Percentiles rank a stretch among this genome's conserved stretches.
Conservation (phyloP, 106 monocot species). For the Hemerocallis citrina region DNA sequence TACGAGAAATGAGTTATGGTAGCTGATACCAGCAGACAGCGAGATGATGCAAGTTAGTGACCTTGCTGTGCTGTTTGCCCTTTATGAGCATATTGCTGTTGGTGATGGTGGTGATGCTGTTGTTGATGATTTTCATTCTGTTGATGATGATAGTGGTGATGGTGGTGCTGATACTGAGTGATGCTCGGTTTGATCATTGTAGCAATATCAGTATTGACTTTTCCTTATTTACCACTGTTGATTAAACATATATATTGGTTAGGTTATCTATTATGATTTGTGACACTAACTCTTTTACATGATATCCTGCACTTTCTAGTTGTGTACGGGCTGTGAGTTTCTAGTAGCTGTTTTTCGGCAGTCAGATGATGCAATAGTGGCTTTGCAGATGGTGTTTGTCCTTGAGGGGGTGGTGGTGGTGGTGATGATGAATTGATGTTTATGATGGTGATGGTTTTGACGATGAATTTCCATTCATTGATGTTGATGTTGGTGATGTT, state of each 20-base stretch:
- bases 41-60: slow-evolving; percentile 6
- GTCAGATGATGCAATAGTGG: too few species aligned
- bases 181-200: too few species aligned
- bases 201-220: too few species aligned
- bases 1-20: background rate
- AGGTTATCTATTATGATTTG: slow-evolving; percentile 9
- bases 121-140: too few species aligned
- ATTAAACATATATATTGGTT: background rate
- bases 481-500: slow-evolving; percentile 5
- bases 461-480: slow-evolving; percentile 1
- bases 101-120: too few species aligned
- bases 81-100: too few species aligned
- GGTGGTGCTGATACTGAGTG: too few species aligned
- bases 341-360: too few species aligned
- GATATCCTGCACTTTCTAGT: slow-evolving; percentile 21
- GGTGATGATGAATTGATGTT: slow-evolving; percentile 1
- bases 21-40: slow-evolving; percentile 1
- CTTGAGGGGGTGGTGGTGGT: background rate
- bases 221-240: too few species aligned
- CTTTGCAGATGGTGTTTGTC: too few species aligned
- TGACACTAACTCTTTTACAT: too few species aligned
- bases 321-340: slow-evolving; percentile 18
- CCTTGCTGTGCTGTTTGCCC: background rate
- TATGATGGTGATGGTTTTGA: slow-evolving; percentile 5
- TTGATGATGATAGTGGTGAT: too few species aligned